A percentile compares a stretch with the other conserved stretches of the same genome.
Evolutionary conservation across 2,329 filamentous ascomycete species (phyloP).

Genomic region (Fusarium nygamai): DNA sequence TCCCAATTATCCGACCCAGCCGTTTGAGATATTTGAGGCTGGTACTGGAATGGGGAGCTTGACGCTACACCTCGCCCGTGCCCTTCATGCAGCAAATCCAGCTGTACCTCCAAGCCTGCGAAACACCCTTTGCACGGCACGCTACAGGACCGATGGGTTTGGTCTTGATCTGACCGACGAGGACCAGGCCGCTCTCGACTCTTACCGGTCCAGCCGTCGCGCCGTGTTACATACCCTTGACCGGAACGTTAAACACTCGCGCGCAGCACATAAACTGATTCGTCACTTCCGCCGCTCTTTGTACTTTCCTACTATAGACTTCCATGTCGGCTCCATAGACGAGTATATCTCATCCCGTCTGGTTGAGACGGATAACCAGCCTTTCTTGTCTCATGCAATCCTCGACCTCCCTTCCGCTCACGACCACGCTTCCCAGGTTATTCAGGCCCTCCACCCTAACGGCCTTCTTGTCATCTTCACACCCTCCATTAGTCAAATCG

Average conservation of each 20-base stretch:
- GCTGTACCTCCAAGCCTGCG: conserved; percentile 57
- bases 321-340: conserved; percentile 74
- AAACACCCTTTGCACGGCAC: conserved; percentile 40
- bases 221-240: conserved; percentile 83
- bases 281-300: conserved; percentile 74
- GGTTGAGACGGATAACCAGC: conserved; percentile 51
- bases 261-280: conserved; percentile 72
- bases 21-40: conserved; percentile 82
- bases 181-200: conserved; percentile 50
- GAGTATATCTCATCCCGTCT: conserved; percentile 69
- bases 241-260: conserved; percentile 68
- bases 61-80: conserved; percentile 78
- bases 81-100: conserved; percentile 78
- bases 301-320: conserved; percentile 77
- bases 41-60: conserved; percentile 86
- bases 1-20: conserved; percentile 49
- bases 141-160: conserved; percentile 28
- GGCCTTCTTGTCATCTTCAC: conserved; percentile 76
- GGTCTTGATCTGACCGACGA: conserved; percentile 44
- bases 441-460: conserved; percentile 69
- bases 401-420: conserved; percentile 77
- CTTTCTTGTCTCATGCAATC: conserved; percentile 77
- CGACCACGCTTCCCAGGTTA: conserved; percentile 55
- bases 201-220: conserved; percentile 62
- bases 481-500: conserved; percentile 82